Evolutionary conservation across 345 rosid genomes (phyloP).

Genomic region (Microthlaspi erraticum): DNA sequence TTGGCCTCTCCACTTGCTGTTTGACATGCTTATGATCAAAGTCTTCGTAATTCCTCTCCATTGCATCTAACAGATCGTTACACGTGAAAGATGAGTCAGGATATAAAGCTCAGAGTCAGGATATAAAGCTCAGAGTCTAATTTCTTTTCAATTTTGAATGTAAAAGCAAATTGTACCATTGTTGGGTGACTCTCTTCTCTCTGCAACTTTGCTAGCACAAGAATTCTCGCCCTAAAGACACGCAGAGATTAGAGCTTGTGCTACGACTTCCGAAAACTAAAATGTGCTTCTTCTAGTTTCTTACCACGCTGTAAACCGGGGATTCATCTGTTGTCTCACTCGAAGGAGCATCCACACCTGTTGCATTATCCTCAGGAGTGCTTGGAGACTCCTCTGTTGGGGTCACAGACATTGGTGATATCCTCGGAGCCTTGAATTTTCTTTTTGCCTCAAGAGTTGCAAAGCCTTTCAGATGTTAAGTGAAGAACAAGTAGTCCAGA

Average conservation of each 20-base stretch:
- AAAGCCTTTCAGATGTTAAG: conserved; percentile 67
- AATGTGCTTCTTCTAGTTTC: conserved; percentile 36
- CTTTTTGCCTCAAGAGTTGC: conserved; percentile 89
- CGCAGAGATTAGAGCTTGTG: conserved; percentile 22
- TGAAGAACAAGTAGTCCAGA: conserved; percentile 36
- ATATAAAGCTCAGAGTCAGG: not conserved
- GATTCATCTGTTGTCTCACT: conserved; percentile 36
- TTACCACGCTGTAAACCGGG: conserved; percentile 46
- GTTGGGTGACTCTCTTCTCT: conserved; percentile 34
- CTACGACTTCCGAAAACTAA: not conserved
- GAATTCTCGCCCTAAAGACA: conserved; percentile 54
- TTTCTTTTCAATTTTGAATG: not conserved
- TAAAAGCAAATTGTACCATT: conserved; percentile 33
- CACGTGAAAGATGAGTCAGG: conserved; percentile 8
- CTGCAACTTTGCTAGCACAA: conserved; percentile 39
- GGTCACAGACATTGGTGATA: conserved; percentile 54
- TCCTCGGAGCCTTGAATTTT: conserved; percentile 69
- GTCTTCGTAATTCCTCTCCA: conserved; percentile 33
- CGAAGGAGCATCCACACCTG: conserved; percentile 45
- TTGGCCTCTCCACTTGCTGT: conserved; percentile 45
- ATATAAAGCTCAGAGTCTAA: not conserved
- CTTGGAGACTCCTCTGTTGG: conserved; percentile 47
- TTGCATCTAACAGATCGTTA: conserved; percentile 22
- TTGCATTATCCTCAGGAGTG: conserved; percentile 40
- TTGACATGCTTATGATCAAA: conserved; percentile 24